Percentiles rank a stretch among this genome's conserved stretches.
Evolutionary conservation across 169 alveolate species (phyloP).

Genomic region (Neospora caninum): DNA sequence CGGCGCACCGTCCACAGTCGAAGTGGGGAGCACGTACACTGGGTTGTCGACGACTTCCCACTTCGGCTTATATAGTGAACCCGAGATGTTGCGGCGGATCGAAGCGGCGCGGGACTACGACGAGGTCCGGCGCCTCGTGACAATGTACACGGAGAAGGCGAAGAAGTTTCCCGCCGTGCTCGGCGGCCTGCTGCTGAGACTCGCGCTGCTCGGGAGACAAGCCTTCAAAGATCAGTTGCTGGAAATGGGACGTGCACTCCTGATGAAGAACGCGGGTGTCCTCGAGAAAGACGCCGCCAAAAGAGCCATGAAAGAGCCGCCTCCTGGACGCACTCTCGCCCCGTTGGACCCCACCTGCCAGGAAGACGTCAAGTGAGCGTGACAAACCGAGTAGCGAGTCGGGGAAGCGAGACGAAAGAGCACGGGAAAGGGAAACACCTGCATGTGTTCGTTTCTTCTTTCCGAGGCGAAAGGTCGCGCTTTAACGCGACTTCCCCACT

Average conservation of each 20-base stretch:
- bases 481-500: no score
- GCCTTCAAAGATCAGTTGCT: not conserved
- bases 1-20: not conserved
- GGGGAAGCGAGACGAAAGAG: no score
- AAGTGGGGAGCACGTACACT: not conserved
- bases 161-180: not conserved
- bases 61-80: not conserved
- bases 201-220: not conserved
- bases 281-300: not conserved
- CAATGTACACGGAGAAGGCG: not conserved
- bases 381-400: not conserved
- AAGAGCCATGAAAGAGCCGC: not conserved
- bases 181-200: slow-evolving; percentile 1
- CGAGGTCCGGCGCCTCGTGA: not conserved
- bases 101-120: slow-evolving; percentile 23
- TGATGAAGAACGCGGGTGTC: not conserved
- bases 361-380: slow-evolving; percentile 14
- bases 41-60: not conserved
- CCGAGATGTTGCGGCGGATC: slow-evolving; percentile 14
- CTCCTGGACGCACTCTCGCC: not conserved
- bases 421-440: not conserved
- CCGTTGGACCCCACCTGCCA: not conserved
- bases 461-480: no score
- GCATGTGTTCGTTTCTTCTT: not conserved
- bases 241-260: not conserved